phyloP scores from a whole-genome alignment of 2,329 filamentous ascomycete species.

The Fusarium protoensiforme region DNA sequence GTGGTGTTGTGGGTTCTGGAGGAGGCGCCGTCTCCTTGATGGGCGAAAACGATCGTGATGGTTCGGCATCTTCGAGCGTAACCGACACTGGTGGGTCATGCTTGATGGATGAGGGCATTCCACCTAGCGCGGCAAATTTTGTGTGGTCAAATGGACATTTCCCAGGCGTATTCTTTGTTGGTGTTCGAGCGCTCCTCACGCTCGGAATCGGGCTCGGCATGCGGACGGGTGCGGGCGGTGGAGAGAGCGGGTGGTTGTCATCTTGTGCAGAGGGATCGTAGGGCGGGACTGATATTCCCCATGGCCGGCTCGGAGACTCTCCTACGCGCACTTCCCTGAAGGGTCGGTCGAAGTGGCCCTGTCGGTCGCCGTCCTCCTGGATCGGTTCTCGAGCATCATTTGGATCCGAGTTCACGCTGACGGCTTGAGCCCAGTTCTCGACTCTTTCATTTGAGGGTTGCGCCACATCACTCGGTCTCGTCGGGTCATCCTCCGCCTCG shows the following conservation, averaged over 20 bases:
- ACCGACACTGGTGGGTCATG: constrained; percentile 17
- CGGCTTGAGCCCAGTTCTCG: constrained; percentile 85
- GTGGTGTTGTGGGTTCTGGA: constrained; percentile 25
- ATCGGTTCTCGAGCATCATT: constrained; percentile 46
- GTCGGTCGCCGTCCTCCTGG: constrained; percentile 65
- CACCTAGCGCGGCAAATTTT: constrained; percentile 54
- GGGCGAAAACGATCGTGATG: constrained; percentile 29
- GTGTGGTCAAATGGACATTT: constrained; percentile 71
- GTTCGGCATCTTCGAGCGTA: constrained; percentile 18
- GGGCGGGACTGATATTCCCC: constrained; percentile 87
- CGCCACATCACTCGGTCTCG: constrained; percentile 57
- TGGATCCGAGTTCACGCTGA: constrained; percentile 65
- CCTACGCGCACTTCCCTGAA: constrained; percentile 92
- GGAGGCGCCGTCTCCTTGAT: constrained; percentile 35
- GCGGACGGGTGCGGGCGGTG: constrained; percentile 67
- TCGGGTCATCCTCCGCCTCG: constrained; percentile 59
- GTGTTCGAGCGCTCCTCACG: constrained; percentile 39
- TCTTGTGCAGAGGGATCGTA: constrained; percentile 55
- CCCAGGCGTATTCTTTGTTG: constrained; percentile 47
- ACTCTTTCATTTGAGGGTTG: constrained; percentile 76
- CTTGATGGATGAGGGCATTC: constrained; percentile 29
- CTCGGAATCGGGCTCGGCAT: constrained; percentile 54
- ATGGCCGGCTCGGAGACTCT: constrained; percentile 91
- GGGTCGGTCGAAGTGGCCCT: constrained; percentile 83
- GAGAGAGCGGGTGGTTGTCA: constrained; percentile 60